These are phyloP conservation scores for Millerozyma miso DNA, from an alignment of 805 yeast species.

Conservation along the genomic window DNA sequence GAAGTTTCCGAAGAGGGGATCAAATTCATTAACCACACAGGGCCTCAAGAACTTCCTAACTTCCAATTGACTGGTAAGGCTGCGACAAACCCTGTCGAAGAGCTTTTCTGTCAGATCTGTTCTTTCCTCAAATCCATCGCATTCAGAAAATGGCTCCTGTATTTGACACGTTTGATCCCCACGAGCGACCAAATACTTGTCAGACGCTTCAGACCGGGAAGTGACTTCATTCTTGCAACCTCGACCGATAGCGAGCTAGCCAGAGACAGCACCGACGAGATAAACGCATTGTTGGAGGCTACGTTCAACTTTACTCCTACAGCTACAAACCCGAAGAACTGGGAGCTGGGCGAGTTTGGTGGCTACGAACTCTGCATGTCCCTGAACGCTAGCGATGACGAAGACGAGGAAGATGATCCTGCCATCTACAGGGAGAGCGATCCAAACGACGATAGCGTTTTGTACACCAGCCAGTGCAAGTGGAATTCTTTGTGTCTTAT, in stretches of 20 bases:
- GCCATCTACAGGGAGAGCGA: slow-evolving; percentile 64
- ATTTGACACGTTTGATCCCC: slow-evolving; percentile 59
- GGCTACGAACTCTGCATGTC: slow-evolving; percentile 92
- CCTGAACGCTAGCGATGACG: slow-evolving; percentile 44
- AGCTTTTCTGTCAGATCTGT: slow-evolving; percentile 49
- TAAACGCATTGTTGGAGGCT: slow-evolving; percentile 62
- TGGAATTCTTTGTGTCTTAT: slow-evolving; percentile 80
- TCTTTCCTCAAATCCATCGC: slow-evolving; percentile 54
- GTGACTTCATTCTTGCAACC: slow-evolving; percentile 89
- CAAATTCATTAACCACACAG: slow-evolving; percentile 25
- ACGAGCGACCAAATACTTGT: slow-evolving; percentile 65
- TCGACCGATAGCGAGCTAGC: slow-evolving; percentile 40
- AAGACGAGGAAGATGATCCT: slow-evolving; percentile 61
- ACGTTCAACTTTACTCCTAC: slow-evolving; percentile 78
- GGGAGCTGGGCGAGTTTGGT: slow-evolving; percentile 89
- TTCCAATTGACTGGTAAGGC: slow-evolving; percentile 33
- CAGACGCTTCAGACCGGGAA: slow-evolving; percentile 92
- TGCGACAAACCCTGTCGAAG: slow-evolving; percentile 21
- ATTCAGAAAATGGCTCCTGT: slow-evolving; percentile 66
- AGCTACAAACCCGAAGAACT: slow-evolving; percentile 50
- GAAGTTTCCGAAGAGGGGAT: slow-evolving; percentile 33
- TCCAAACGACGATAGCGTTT: slow-evolving; percentile 66
- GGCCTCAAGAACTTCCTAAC: slow-evolving; percentile 53
- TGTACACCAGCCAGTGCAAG: slow-evolving; percentile 72
- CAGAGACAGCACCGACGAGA: slow-evolving; percentile 30